Conservation (phyloP, 2,329 filamentous ascomycete species). For the Rhynchosporium graminicola region DNA sequence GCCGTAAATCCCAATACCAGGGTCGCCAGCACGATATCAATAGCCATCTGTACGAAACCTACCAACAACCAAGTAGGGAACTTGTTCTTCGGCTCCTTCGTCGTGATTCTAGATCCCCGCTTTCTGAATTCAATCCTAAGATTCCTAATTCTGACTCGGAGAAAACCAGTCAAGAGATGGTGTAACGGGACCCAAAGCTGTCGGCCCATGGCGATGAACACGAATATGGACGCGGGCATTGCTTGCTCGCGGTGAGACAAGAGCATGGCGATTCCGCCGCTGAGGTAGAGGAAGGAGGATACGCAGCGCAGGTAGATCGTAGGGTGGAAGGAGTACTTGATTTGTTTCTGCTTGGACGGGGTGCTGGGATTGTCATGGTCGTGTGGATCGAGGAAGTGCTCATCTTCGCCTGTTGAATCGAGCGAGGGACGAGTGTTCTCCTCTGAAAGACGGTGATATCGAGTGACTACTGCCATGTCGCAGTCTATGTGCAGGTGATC, state of each 20-base stretch:
- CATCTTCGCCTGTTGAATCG: conserved; percentile 6
- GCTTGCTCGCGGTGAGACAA: not conserved
- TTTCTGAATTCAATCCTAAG: not conserved
- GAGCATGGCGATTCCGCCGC: not conserved
- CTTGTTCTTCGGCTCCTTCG: not conserved
- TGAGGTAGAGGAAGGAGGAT: not conserved
- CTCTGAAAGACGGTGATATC: conserved; percentile 4
- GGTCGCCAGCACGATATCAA: not conserved
- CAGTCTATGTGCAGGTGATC: not conserved
- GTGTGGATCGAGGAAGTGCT: not conserved
- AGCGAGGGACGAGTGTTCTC: not conserved
- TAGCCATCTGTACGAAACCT: not conserved
- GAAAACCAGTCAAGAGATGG: conserved; percentile 3
- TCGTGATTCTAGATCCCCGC: not conserved
- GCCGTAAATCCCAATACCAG: not conserved
- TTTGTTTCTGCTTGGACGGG: not conserved
- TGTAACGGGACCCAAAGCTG: not conserved
- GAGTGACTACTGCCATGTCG: conserved; percentile 10
- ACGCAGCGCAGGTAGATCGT: conserved; percentile 2
- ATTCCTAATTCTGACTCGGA: not conserved
- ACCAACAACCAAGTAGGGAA: not conserved
- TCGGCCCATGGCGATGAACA: conserved; percentile 1
- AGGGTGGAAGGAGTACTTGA: conserved; percentile 13
- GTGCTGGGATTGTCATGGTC: not conserved
- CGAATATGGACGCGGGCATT: not conserved